Evolutionary conservation across 371 early-diverging fungal species (phyloP).

Genomic region (Zopfochytrium polystomum): DNA sequence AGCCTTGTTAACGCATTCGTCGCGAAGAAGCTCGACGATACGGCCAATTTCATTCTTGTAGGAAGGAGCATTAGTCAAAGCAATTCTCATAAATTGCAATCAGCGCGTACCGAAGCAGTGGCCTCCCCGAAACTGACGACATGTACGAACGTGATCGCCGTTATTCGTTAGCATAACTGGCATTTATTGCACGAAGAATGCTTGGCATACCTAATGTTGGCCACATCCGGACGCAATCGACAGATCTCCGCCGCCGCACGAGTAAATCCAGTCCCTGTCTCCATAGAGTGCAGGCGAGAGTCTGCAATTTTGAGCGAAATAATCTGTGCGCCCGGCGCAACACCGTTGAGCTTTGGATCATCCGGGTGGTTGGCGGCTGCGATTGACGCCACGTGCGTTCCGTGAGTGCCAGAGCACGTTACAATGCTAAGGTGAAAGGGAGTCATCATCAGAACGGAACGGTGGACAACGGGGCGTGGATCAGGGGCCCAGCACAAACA

Average conservation of each 20-base stretch:
- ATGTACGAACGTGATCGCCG: slow-evolving; percentile 1
- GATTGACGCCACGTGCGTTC: slow-evolving; percentile 90
- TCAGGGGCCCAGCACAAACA: no score
- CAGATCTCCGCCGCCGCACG: slow-evolving; percentile 78
- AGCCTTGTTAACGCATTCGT: slow-evolving; percentile 77
- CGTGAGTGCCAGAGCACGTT: slow-evolving; percentile 78
- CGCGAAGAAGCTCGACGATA: slow-evolving; percentile 72
- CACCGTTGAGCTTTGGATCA: slow-evolving; percentile 80
- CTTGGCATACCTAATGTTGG: slow-evolving; percentile 96
- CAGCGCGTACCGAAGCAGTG: no score
- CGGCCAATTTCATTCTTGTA: slow-evolving; percentile 61
- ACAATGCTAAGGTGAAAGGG: slow-evolving; percentile 52
- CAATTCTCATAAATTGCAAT: no score
- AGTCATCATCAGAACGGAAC: slow-evolving; percentile 2
- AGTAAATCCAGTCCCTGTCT: slow-evolving; percentile 81
- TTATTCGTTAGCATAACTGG: slow-evolving; percentile 51
- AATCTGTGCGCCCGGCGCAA: slow-evolving; percentile 89
- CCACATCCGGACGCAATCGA: slow-evolving; percentile 80
- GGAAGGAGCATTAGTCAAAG: no score
- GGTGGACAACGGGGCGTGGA: background rate
- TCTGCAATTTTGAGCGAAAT: slow-evolving; percentile 94
- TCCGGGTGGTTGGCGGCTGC: slow-evolving; percentile 65
- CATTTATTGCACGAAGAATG: no score
- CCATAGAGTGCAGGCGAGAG: slow-evolving; percentile 75
- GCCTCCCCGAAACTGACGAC: no score